Evolutionary conservation across 2,329 filamentous ascomycete genomes (phyloP), one percentile per base, ranked within the genome.

Genomic region (Podosphaera aphanis): DNA sequence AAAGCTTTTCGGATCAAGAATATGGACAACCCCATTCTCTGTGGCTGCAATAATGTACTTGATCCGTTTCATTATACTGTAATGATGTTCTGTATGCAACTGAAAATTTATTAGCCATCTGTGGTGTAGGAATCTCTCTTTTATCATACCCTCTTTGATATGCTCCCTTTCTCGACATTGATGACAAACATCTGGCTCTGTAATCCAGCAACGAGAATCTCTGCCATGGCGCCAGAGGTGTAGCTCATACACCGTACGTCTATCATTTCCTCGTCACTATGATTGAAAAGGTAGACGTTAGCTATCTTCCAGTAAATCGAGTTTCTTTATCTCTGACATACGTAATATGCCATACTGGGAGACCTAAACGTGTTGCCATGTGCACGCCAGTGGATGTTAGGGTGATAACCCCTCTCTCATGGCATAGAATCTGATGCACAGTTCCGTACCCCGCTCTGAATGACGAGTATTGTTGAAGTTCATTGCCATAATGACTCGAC

Each of bases 201-300:
- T 53, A 79, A 74, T 41, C 90, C 90, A 41, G 85, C 90, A 29
- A 88, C 82, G 18, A 98, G 66, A 47, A 98, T 78, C 57, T 93
- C 81, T 13, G 74, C 72, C 21, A 81, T 83, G 7, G 80, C 80
- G 57, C 85, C 85, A 23, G 83, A 85, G 1, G 84, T 92, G 59
- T 93, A 94, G 60, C 81, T 88, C 85, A 95, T 95, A 62, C 90
- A 95, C 54, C 77, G 75, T 51, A 98, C 66, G 57, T 94, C 83
- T 51, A 71, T 75, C 79, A 95, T 93, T 47, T 80, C 79, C 23
- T 75, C 67, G 56, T 76, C 70, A 51, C 78, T 82, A 51, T 31
- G 39, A 19, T 33, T 35, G n/a, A 8, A 40, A 43, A 43, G 13
- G 49, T 55, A 48, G 58, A 56, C 45, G 42, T 49, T 45, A 18